These are phyloP conservation scores for Drosera capensis DNA, from an alignment of 148 eudicot genomes.

Conservation along the genomic window DNA sequence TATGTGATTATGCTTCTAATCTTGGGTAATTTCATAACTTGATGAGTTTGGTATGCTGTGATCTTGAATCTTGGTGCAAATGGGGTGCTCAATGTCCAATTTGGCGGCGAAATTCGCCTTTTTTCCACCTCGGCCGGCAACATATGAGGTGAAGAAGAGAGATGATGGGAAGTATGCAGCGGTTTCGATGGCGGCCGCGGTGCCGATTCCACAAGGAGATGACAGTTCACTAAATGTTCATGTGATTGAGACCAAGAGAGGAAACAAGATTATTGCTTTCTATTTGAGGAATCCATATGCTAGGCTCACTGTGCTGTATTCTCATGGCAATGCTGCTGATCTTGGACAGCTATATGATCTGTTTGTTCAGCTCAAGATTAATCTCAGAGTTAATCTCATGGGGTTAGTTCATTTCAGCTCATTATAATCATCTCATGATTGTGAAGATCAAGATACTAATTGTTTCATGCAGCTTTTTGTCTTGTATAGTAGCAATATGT, in stretches of 20 bases:
- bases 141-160: slow-evolving; percentile 64
- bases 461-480: not conserved
- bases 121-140: slow-evolving; percentile 87
- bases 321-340: slow-evolving; percentile 98
- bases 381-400: slow-evolving; percentile 85
- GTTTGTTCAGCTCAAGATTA: slow-evolving; percentile 86
- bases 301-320: slow-evolving; percentile 68
- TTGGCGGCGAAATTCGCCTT: slow-evolving; percentile 89
- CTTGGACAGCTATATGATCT: slow-evolving; percentile 90
- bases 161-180: slow-evolving; percentile 53
- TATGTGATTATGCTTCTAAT: not conserved
- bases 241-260: slow-evolving; percentile 55
- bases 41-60: slow-evolving; percentile 27
- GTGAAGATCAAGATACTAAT: not conserved
- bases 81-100: slow-evolving; percentile 83
- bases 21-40: slow-evolving; percentile 28
- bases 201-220: slow-evolving; percentile 40
- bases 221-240: slow-evolving; percentile 49
- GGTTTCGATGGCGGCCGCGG: slow-evolving; percentile 38
- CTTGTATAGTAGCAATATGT: too few relatives aligned
- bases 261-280: slow-evolving; percentile 77
- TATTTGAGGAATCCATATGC: slow-evolving; percentile 73
- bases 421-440: not conserved
- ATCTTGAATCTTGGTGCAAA: slow-evolving; percentile 11
- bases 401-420: slow-evolving; percentile 27